phyloP scores from a whole-genome alignment of 306 rosid species.

The Lithocarpus polystachyus region DNA sequence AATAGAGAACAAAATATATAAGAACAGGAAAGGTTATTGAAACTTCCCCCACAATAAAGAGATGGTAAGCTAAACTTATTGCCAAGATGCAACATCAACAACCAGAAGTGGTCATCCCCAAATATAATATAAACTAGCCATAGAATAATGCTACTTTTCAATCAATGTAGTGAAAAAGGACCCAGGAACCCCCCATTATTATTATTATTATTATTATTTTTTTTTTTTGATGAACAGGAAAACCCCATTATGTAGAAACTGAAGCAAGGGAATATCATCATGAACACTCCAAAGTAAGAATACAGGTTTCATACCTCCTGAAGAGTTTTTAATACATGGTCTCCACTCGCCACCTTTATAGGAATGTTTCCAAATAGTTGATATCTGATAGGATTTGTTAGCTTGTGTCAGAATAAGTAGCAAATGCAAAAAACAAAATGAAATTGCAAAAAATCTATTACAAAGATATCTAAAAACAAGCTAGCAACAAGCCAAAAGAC shows the following conservation, averaged over 20 bases:
- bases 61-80: neutral
- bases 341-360: constrained; percentile 77
- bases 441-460: constrained; percentile 3
- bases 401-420: constrained; percentile 27
- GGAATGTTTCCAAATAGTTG: constrained; percentile 83
- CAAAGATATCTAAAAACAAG: constrained; percentile 4
- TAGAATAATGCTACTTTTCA: neutral
- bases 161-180: neutral
- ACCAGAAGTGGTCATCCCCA: neutral
- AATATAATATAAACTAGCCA: neutral
- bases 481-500: constrained; percentile 18
- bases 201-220: no score
- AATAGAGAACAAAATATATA: neutral
- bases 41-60: neutral
- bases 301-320: constrained; percentile 49
- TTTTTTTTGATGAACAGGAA: no score
- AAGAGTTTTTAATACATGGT: constrained; percentile 64
- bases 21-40: neutral
- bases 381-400: constrained; percentile 51
- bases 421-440: neutral
- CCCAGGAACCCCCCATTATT: neutral
- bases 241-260: neutral
- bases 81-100: neutral
- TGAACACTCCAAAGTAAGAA: neutral
- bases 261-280: neutral